Conservation (phyloP, 2,329 filamentous ascomycete species). For the Ceratocystis destructans region DNA sequence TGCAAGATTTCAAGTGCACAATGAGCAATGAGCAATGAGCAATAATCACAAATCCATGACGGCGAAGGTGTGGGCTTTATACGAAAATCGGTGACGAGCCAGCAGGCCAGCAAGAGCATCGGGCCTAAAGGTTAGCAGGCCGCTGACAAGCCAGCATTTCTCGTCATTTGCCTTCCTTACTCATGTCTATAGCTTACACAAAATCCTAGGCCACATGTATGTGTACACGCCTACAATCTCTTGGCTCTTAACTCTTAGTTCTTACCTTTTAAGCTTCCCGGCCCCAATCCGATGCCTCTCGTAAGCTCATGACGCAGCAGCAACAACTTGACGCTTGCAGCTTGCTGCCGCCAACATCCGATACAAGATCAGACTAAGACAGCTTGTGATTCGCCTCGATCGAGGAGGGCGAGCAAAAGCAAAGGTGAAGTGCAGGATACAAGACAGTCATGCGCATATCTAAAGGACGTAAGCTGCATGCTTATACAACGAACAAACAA, state of each 20-base stretch:
- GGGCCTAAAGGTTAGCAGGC: too few species aligned
- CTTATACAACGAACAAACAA: too few species aligned
- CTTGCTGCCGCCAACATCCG: background rate
- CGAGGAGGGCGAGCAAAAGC: too few species aligned
- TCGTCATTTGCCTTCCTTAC: background rate
- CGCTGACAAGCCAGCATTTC: too few species aligned
- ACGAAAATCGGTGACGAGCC: background rate
- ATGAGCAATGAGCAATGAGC: too few species aligned
- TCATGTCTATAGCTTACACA: background rate
- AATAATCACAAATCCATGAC: background rate
- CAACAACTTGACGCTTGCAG: background rate
- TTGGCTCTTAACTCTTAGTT: background rate
- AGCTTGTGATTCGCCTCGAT: too few species aligned
- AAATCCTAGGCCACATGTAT: background rate
- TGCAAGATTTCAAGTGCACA: too few species aligned
- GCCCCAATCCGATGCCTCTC: background rate
- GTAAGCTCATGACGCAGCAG: background rate
- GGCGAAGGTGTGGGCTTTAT: background rate
- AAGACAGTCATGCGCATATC: too few species aligned
- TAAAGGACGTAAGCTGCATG: too few species aligned
- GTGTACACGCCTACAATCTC: background rate
- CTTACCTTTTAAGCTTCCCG: background rate
- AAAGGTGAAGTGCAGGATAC: too few species aligned
- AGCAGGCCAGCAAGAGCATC: too few species aligned
- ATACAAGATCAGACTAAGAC: background rate